phyloP scores from a whole-genome alignment of 78 protist genomes.

The Monocercomonoides exilis region DNA sequence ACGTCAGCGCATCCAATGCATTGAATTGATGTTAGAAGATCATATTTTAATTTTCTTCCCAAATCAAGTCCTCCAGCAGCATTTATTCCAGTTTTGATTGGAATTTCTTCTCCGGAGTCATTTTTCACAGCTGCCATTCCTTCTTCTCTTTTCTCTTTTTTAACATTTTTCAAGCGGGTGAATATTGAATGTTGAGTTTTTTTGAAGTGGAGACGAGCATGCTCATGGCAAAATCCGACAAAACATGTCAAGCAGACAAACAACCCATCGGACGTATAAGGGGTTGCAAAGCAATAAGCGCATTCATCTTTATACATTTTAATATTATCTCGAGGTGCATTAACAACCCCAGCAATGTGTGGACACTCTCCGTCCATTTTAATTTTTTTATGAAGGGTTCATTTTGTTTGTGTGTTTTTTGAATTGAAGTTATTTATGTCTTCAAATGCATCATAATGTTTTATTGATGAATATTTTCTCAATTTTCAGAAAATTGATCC shows the following conservation, averaged over 20 bases:
- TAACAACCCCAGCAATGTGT: neutral
- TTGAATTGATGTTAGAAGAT: neutral
- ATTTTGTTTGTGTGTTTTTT: too few species aligned
- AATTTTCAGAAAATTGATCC: too few species aligned
- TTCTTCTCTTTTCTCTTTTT: neutral
- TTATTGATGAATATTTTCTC: too few species aligned
- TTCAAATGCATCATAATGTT: too few species aligned
- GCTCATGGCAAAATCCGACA: conserved; percentile 1
- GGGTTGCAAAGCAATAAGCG: conserved; percentile 1
- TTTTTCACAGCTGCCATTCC: neutral
- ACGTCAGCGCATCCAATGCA: neutral
- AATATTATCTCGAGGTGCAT: neutral
- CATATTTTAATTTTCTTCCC: neutral
- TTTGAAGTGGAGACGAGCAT: neutral
- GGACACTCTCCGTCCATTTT: too few species aligned
- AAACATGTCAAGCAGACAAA: conserved; percentile 18
- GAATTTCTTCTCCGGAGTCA: neutral
- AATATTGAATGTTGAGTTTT: neutral
- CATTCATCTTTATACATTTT: conserved; percentile 31
- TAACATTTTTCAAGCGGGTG: neutral
- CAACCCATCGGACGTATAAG: neutral
- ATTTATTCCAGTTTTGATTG: conserved; percentile 2
- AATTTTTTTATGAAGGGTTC: too few species aligned
- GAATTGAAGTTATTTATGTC: too few species aligned
- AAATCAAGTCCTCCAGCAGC: conserved; percentile 4